Evolutionary conservation across 1,284 basidiomycete species (phyloP), one percentile per base, ranked within the genome.

Genomic region (Crepidotus sp.): DNA sequence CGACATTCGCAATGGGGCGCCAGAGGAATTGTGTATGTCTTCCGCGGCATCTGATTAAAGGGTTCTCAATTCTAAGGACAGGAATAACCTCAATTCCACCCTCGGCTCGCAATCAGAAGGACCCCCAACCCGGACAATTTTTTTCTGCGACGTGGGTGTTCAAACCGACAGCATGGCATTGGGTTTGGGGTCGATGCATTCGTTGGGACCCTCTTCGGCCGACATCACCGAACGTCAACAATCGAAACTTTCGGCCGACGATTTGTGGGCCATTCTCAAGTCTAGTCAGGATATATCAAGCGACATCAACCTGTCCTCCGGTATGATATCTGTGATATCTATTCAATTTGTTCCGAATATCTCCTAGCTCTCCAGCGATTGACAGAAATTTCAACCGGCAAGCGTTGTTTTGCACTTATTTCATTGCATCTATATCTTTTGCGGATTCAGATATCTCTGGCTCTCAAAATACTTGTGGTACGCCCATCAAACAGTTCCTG

Each of bases 211-310:
- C 62, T 40, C 55, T 57, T n/a, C 54, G 57, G 45, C 57, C 30
- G 65, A 68, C 35, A 52, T 59, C 6, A 64, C 61, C 4, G 73
- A 75, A 29, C 76, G 77, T 37, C 64, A 69, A 52, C 76, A 79
- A 48, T 69, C 72, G 2, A 70, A 66, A 11, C 56, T 82, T 32
- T 68, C 68, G 40, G 76, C 77, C 15, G 64, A 71, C 33, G 77
- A 81, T 55, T 61, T 80, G 15, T 74, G 73, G 30, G 74, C 75
- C 0, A 80, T 81, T 38, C 64, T 81, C 29, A 78, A 76, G 51
- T 82, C 78, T 75, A 81, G 77, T 54, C 77, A 79, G 56, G 78
- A 81, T 46, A 82, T 84, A 15, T 80, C 80, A 0, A 74, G 77
- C 30, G 79, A 83, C 57, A 81, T 83, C 36, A 80, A 81, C 53